Evolutionary conservation across 176 grass and related monocot species (phyloP).

Genomic region (Miscanthus lutarioriparius): DNA sequence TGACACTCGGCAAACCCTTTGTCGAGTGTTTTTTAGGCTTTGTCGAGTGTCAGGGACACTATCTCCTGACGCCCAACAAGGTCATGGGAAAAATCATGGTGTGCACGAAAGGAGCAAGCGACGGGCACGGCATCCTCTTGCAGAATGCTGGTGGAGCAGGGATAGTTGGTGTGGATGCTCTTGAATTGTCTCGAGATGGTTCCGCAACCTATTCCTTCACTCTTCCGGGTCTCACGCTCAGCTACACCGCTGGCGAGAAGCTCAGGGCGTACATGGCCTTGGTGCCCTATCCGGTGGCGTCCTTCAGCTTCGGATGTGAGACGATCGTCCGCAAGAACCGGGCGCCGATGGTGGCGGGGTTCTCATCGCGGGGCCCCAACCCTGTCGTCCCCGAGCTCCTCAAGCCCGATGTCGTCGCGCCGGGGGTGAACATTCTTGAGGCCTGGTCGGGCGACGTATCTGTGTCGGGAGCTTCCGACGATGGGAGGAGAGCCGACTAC

Average conservation of each 20-base stretch:
- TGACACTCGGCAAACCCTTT: too few relatives aligned
- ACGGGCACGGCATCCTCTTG: background rate
- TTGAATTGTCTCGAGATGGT: background rate
- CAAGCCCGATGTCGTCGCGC: constrained; percentile 1
- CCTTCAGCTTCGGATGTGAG: background rate
- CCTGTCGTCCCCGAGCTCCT: background rate
- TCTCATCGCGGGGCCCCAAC: constrained; percentile 21
- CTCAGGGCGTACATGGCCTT: background rate
- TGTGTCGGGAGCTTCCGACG: background rate
- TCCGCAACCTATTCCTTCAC: background rate
- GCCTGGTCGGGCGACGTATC: constrained; percentile 11
- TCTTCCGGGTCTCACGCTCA: constrained; percentile 32
- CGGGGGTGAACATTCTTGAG: constrained; percentile 24
- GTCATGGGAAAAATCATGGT: constrained; percentile 43
- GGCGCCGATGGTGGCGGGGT: background rate
- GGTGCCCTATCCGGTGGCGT: background rate
- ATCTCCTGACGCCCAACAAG: constrained; percentile 14
- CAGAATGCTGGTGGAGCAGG: constrained; percentile 35
- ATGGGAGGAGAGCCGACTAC: constrained; percentile 35
- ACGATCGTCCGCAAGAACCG: background rate
- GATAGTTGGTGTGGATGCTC: background rate
- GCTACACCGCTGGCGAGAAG: background rate
- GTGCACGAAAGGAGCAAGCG: background rate
- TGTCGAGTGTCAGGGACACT: too few relatives aligned
- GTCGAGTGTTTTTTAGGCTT: too few relatives aligned